Evolutionary conservation across 129 eudicot genomes (phyloP).

Genomic region (Artemisia tridentata): DNA sequence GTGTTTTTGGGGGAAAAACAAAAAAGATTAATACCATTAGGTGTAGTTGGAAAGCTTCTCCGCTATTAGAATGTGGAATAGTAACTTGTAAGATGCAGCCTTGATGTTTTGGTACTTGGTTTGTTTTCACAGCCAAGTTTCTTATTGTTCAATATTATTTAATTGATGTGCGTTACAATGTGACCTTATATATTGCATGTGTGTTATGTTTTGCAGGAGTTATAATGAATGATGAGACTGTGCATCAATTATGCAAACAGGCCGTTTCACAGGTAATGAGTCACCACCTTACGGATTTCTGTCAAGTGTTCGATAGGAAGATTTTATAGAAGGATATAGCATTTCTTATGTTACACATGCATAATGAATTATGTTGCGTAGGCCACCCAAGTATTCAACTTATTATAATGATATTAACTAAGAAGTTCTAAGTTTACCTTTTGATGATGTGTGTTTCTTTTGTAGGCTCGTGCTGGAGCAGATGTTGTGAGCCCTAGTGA

Average conservation of each 20-base stretch:
- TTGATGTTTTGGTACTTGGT: no score
- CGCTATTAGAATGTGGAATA: no score
- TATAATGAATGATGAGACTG: slow-evolving; percentile 97
- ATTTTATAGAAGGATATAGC: no score
- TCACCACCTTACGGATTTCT: neutral
- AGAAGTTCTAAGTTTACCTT: neutral
- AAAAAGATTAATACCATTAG: neutral
- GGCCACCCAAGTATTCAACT: neutral
- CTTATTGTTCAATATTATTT: no score
- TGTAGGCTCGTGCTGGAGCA: slow-evolving; percentile 96
- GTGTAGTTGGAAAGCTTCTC: no score
- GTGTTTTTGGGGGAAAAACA: neutral
- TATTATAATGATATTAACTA: slow-evolving; percentile 12
- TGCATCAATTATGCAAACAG: slow-evolving; percentile 91
- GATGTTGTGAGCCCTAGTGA: slow-evolving; percentile 99
- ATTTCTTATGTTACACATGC: no score
- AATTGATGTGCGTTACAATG: no score
- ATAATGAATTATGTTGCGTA: no score
- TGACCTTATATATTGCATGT: no score
- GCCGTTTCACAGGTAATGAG: slow-evolving; percentile 90
- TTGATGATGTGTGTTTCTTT: neutral
- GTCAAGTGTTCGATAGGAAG: no score
- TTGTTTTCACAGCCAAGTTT: no score
- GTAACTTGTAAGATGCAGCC: no score
- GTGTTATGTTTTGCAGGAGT: slow-evolving; percentile 62